Percentiles rank a stretch among this genome's conserved stretches.
Evolutionary conservation across 805 yeast species (phyloP).

Genomic region (Myxozyma sirexii): DNA sequence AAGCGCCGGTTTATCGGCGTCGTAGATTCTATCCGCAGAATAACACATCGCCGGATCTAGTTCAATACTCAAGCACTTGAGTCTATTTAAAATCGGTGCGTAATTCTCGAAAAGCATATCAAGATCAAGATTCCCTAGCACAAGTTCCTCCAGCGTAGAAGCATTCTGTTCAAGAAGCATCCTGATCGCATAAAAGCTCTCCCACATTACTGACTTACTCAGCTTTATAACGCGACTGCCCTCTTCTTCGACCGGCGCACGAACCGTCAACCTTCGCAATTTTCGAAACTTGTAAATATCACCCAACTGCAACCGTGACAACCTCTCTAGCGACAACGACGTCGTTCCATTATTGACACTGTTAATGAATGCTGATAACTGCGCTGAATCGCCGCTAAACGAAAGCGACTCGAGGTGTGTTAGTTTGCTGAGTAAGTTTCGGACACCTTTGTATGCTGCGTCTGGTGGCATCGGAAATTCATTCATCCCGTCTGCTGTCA

Average conservation of each 20-base stretch:
- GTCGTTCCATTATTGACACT: constrained; percentile 17
- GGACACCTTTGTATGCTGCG: constrained; percentile 23
- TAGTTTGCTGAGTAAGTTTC: constrained; percentile 22
- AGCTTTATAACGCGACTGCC: not conserved
- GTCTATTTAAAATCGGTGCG: constrained; percentile 23
- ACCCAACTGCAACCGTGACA: constrained; percentile 29
- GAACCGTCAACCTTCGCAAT: constrained; percentile 25
- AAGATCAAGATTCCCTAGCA: constrained; percentile 22
- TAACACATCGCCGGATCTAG: constrained; percentile 9
- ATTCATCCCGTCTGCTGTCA: constrained; percentile 26
- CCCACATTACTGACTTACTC: constrained; percentile 31
- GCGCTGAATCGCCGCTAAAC: constrained; percentile 32
- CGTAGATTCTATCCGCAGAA: not conserved
- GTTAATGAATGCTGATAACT: constrained; percentile 23
- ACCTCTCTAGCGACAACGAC: constrained; percentile 18
- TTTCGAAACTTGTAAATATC: constrained; percentile 26
- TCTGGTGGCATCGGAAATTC: constrained; percentile 27
- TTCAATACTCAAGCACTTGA: constrained; percentile 21
- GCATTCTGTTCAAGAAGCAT: constrained; percentile 34
- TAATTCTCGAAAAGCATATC: constrained; percentile 31
- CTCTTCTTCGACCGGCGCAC: constrained; percentile 8
- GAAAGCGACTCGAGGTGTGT: constrained; percentile 21
- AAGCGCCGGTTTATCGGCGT: not conserved
- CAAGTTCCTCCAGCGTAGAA: constrained; percentile 25
- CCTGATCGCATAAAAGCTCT: constrained; percentile 28